phyloP scores from a whole-genome alignment of 2,329 filamentous ascomycete genomes.

The Fusarium kyushuense region DNA sequence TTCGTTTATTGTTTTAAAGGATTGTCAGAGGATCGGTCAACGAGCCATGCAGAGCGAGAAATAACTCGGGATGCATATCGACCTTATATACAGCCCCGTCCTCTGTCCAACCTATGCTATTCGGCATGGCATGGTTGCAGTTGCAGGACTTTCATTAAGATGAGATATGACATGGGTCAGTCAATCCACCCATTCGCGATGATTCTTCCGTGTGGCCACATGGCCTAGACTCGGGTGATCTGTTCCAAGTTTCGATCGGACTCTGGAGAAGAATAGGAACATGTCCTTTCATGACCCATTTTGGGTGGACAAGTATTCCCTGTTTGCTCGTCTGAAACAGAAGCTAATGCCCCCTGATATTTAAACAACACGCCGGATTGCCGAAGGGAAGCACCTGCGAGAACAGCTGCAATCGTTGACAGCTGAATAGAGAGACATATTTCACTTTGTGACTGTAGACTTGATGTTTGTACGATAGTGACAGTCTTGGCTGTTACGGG shows the following conservation, averaged over 20 bases:
- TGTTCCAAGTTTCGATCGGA: constrained; percentile 16
- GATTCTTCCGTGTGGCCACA: constrained; percentile 34
- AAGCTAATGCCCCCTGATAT: constrained; percentile 36
- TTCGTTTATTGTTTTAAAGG: constrained; percentile 29
- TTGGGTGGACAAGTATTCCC: constrained; percentile 20
- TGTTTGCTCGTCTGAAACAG: constrained; percentile 34
- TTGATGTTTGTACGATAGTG: not conserved
- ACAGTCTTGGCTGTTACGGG: not conserved
- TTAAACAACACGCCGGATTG: constrained; percentile 15
- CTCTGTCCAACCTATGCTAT: not conserved
- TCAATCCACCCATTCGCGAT: constrained; percentile 13
- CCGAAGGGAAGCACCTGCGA: not conserved
- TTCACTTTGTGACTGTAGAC: not conserved
- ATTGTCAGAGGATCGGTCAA: constrained; percentile 35
- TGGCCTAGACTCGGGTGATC: constrained; percentile 30
- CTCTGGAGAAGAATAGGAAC: constrained; percentile 25
- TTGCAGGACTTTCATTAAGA: constrained; percentile 23
- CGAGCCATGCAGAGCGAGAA: constrained; percentile 30
- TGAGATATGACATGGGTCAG: constrained; percentile 29
- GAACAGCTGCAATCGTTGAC: not conserved
- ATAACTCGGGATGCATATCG: constrained; percentile 8
- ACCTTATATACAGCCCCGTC: constrained; percentile 28
- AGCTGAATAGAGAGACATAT: not conserved
- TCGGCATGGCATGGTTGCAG: not conserved
- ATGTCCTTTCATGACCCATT: constrained; percentile 16